Base-by-base conservation (phyloP, 176 grass and related monocot species). In the Zea luxurians region DNA sequence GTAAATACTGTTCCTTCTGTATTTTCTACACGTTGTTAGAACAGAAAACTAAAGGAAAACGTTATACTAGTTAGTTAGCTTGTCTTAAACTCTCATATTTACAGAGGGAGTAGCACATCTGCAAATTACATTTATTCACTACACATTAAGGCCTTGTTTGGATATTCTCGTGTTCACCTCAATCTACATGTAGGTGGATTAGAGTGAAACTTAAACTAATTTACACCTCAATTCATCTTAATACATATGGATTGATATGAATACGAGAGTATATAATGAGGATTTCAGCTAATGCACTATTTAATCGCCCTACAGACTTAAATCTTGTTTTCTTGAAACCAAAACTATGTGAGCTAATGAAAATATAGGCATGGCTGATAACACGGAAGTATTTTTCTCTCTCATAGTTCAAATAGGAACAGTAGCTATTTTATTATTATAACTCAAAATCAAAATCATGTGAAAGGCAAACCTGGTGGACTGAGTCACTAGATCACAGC, bases 261-360 rank as follows among this genome's bases (percentile, higher is more conserved):
- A n/a, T n/a, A n/a, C n/a, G n/a, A n/a, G n/a, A n/a, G n/a, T n/a
- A n/a, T n/a, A n/a, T n/a, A n/a, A n/a, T n/a, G 8, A 18, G n/a
- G 16, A 86, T 68, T 40, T 61, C 60, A 4, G 49, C 11, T 8
- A 59, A 20, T 72, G 10, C 35, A 10, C 40, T 38, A 9, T 64
- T 43, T 64, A 17, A 44, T 55, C 5, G 17, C 58, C n/a, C n/a
- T n/a, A 53, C 5, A 34, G 49, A 41, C 10, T 42, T n/a, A 40
- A 5, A 20, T 55, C 57, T 7, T 18, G 7, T 70, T 11, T 84
- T 27, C 15, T 70, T 1, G 7, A 64, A 63, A 55, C 13, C 10
- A 80, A 84, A n/a, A 63, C 17, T 70, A 40, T 84, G 9, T 42
- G 40, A 80, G 20, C 36, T 17, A 52, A 82, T 60, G 70, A 57